Evolutionary conservation across 2,329 filamentous ascomycete species (phyloP).

Genomic region (Colletotrichum sp.): DNA sequence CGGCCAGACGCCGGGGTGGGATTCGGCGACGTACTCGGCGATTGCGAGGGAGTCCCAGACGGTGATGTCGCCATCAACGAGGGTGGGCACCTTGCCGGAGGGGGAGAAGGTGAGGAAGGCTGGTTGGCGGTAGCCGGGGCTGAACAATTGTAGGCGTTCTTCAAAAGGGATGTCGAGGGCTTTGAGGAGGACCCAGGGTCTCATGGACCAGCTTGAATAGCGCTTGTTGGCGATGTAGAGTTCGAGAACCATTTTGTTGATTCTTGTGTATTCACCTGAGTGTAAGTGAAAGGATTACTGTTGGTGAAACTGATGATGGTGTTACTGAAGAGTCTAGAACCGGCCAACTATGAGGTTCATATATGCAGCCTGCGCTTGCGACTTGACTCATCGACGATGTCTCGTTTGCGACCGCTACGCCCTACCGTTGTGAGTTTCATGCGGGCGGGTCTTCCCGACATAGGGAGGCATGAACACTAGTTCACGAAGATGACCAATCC

Average conservation of each 20-base stretch:
- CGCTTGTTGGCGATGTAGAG: constrained; percentile 50
- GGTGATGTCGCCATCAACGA: constrained; percentile 36
- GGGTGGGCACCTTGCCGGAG: constrained; percentile 45
- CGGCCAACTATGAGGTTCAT: neutral
- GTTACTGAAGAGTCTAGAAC: rapidly evolving
- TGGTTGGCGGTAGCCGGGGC: constrained; percentile 33
- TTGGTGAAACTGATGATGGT: rapidly evolving
- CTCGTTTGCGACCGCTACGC: neutral
- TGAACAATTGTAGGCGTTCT: constrained; percentile 41
- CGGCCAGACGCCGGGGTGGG: constrained; percentile 48
- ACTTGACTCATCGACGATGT: constrained; percentile 3
- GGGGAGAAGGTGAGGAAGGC: constrained; percentile 43
- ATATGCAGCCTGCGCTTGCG: neutral
- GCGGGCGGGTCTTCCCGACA: neutral
- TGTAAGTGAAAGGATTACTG: neutral
- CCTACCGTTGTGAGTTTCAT: neutral
- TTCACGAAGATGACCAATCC: neutral
- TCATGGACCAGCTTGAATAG: constrained; percentile 52
- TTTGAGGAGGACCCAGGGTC: constrained; percentile 50
- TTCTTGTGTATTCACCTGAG: neutral
- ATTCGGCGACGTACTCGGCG: constrained; percentile 50
- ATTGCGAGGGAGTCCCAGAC: constrained; percentile 55
- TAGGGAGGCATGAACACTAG: neutral
- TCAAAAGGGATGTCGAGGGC: constrained; percentile 47
- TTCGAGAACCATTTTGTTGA: constrained; percentile 36